Evolutionary conservation across 2,329 filamentous ascomycete genomes (phyloP).

Genomic region (Achaetomium macrosporum): DNA sequence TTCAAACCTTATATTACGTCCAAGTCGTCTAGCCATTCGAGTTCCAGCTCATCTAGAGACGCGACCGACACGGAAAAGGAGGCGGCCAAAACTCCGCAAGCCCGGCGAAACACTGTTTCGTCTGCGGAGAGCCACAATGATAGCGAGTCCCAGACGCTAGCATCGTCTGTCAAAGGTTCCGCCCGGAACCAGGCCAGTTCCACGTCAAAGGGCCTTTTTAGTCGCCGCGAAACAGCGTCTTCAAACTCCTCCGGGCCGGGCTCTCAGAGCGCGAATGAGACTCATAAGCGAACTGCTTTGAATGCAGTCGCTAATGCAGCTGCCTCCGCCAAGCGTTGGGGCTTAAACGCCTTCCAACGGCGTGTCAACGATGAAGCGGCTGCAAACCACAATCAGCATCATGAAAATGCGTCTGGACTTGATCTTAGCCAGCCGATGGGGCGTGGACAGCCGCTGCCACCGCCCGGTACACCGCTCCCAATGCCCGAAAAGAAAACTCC

Average conservation of each 20-base stretch:
- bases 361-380: constrained; percentile 36
- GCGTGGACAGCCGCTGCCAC: constrained; percentile 73
- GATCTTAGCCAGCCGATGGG: constrained; percentile 67
- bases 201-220: constrained; percentile 22
- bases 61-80: constrained; percentile 36
- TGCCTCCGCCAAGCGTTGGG: constrained; percentile 53
- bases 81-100: constrained; percentile 34
- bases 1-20: constrained; percentile 34
- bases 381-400: constrained; percentile 22
- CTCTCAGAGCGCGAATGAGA: constrained; percentile 16
- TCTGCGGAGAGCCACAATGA: constrained; percentile 30
- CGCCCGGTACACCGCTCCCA: constrained; percentile 73
- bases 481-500: constrained; percentile 57
- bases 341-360: constrained; percentile 50
- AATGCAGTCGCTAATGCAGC: constrained; percentile 52
- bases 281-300: constrained; percentile 43
- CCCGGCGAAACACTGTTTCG: constrained; percentile 31
- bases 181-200: constrained; percentile 19
- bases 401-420: constrained; percentile 27
- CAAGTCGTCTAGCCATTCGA: constrained; percentile 43
- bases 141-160: constrained; percentile 24
- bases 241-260: constrained; percentile 8
- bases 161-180: constrained; percentile 21
- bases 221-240: constrained; percentile 20
- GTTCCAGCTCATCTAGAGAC: constrained; percentile 42